Evolutionary conservation across 352 stramenopile species (phyloP).

Genomic region (Phytophthora litchii): DNA sequence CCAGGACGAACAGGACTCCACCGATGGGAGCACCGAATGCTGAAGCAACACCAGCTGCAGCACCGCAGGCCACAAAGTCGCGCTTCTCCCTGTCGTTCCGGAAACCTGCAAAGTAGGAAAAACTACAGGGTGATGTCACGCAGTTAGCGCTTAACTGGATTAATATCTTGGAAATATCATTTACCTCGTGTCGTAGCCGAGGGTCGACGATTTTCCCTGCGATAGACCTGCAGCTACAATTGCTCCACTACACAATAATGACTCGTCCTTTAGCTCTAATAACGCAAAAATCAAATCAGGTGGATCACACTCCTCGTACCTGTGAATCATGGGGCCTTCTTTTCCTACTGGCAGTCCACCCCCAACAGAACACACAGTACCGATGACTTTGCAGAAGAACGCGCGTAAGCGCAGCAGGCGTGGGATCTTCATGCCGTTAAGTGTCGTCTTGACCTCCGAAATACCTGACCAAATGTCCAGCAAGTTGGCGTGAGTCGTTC

Average conservation of each 20-base stretch:
- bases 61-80: slow-evolving; percentile 89
- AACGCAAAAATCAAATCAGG: slow-evolving; percentile 20
- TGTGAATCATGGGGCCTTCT: slow-evolving; percentile 94
- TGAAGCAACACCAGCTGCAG: slow-evolving; percentile 86
- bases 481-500: slow-evolving; percentile 5
- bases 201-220: slow-evolving; percentile 75
- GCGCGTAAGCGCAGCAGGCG: slow-evolving; percentile 76
- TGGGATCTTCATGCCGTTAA: slow-evolving; percentile 92
- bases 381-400: slow-evolving; percentile 90
- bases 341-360: slow-evolving; percentile 90
- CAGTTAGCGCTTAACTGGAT: neutral
- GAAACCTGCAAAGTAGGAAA: slow-evolving; percentile 89
- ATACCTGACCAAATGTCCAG: slow-evolving; percentile 61
- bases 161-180: neutral
- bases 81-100: slow-evolving; percentile 90
- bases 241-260: slow-evolving; percentile 48
- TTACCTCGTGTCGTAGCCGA: slow-evolving; percentile 77
- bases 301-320: slow-evolving; percentile 31
- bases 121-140: slow-evolving; percentile 36
- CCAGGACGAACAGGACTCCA: slow-evolving; percentile 83
- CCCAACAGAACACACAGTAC: slow-evolving; percentile 85
- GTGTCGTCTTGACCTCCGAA: slow-evolving; percentile 93
- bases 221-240: slow-evolving; percentile 81
- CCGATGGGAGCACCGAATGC: slow-evolving; percentile 92
- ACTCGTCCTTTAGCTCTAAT: slow-evolving; percentile 3